A percentile compares a stretch with the other conserved stretches of the same genome.
Conservation (phyloP, 306 rosid genomes). For the Arachis stenosperma region DNA sequence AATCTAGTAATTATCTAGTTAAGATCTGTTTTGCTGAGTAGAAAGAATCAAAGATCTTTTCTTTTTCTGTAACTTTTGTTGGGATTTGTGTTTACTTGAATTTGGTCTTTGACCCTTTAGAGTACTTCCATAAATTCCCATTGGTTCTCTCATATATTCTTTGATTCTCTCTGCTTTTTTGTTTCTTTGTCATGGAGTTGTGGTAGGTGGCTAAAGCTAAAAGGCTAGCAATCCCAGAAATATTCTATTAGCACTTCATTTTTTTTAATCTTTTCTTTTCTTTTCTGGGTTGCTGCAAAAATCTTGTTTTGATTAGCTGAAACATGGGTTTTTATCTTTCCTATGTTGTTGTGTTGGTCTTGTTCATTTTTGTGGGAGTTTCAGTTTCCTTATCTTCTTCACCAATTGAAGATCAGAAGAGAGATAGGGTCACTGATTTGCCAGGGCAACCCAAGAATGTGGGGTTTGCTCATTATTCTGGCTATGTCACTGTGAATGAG, state of each 20-base stretch:
- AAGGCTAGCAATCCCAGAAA: constrained; percentile 32
- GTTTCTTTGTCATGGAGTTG: constrained; percentile 21
- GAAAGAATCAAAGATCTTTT: background rate
- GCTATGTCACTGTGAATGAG: constrained; percentile 85
- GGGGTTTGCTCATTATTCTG: constrained; percentile 82
- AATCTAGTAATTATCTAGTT: constrained; percentile 28
- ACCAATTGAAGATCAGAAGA: constrained; percentile 60
- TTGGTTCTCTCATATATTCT: constrained; percentile 28
- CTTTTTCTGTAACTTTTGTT: constrained; percentile 20
- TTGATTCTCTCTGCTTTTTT: background rate
- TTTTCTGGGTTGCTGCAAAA: constrained; percentile 30
- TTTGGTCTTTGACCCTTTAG: constrained; percentile 26
- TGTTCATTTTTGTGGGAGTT: constrained; percentile 51
- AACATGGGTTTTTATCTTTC: constrained; percentile 55
- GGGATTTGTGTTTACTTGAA: constrained; percentile 34
- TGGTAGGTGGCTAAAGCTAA: background rate
- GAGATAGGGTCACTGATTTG: constrained; percentile 65
- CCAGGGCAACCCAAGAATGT: constrained; percentile 87
- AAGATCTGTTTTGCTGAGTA: background rate
- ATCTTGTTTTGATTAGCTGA: constrained; percentile 10
- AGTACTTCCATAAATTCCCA: constrained; percentile 16
- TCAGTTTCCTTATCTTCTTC: constrained; percentile 55
- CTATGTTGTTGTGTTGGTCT: constrained; percentile 44
- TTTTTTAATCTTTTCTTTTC: background rate
- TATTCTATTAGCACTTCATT: background rate